These are phyloP conservation scores for Blastomyces percursus DNA, from an alignment of 2,329 filamentous ascomycete species.

Conservation along the genomic window DNA sequence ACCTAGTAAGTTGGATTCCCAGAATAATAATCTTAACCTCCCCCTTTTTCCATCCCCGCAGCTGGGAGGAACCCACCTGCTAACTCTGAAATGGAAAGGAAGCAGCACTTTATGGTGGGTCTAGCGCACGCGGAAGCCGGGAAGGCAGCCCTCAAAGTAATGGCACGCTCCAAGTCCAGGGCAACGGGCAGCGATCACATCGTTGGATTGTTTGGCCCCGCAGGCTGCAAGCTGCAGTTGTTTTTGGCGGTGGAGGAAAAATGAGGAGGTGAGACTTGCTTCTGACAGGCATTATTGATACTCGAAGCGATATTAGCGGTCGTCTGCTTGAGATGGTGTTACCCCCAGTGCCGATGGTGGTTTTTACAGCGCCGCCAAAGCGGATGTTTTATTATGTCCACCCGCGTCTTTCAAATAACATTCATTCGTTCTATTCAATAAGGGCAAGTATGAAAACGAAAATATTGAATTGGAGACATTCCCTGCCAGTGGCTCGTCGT, in stretches of 20 bases:
- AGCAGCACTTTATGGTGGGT: neutral
- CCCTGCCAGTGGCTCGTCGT: neutral
- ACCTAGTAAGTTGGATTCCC: too few species aligned
- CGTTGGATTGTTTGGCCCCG: neutral
- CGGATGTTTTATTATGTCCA: neutral
- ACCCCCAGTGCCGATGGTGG: neutral
- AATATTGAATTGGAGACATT: neutral
- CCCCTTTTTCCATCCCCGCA: neutral
- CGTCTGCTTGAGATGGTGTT: neutral
- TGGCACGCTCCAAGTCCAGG: neutral
- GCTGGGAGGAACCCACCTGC: neutral
- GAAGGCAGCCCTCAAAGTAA: neutral
- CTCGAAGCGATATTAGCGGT: neutral
- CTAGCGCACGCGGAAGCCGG: constrained; percentile 4
- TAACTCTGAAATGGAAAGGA: neutral
- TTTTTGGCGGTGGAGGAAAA: neutral
- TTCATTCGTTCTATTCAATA: neutral
- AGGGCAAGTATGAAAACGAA: neutral
- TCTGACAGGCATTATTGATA: neutral
- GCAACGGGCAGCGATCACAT: neutral
- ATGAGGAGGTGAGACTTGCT: neutral
- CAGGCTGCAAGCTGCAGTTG: neutral
- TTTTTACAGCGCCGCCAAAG: neutral
- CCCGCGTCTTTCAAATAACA: neutral
- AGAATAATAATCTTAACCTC: too few species aligned